Conservation (phyloP, 345 rosid genomes). For the Theobroma cacao region DNA sequence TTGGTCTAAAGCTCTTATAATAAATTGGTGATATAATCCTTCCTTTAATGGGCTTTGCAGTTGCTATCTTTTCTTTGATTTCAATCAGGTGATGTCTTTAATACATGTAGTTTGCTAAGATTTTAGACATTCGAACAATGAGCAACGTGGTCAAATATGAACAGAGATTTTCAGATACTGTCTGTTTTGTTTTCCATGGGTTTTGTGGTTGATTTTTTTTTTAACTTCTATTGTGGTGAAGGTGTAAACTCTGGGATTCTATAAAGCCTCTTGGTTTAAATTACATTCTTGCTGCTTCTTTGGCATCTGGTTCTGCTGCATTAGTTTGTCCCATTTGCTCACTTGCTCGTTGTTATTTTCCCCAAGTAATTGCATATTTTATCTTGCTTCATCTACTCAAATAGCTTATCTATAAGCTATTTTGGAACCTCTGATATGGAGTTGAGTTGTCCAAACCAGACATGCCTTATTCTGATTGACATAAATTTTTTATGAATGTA, state of each 20-base stretch:
- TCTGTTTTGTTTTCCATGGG: neutral
- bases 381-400: neutral
- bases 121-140: neutral
- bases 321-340: neutral
- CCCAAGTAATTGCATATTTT: neutral
- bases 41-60: neutral
- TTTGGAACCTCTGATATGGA: conserved; percentile 1
- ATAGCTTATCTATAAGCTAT: neutral
- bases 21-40: neutral
- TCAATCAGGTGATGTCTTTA: neutral
- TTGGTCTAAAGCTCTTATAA: neutral
- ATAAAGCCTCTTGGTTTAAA: neutral
- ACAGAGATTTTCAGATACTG: neutral
- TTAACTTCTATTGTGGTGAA: neutral
- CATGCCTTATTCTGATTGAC: neutral
- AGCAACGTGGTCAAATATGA: neutral
- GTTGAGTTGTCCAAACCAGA: neutral
- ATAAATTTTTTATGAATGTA: neutral
- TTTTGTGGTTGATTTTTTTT: neutral
- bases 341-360: neutral
- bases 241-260: neutral
- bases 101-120: neutral
- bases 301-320: neutral
- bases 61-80: neutral
- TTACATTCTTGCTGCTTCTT: neutral